Percentiles rank a stretch among this genome's conserved stretches.
These are phyloP conservation scores for Senecio squalidus DNA, from an alignment of 140 eudicot genomes.

Conservation along the genomic window DNA sequence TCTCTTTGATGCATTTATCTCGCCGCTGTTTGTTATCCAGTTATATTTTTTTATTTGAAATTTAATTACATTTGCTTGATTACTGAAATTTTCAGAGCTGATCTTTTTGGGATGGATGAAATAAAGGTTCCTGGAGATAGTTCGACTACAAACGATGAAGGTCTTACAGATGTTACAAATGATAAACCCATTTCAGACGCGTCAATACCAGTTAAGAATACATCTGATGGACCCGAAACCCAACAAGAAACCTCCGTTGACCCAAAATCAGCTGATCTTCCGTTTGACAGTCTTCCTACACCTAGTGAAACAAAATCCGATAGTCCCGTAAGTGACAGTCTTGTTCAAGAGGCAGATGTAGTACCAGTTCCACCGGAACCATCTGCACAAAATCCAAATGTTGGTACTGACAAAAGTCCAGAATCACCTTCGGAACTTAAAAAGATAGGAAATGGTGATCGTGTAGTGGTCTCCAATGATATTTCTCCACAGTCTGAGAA, in stretches of 20 bases:
- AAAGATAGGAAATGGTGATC: constrained; percentile 16
- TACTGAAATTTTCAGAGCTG: constrained; percentile 31
- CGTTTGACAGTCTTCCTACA: constrained; percentile 9
- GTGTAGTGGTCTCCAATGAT: not conserved
- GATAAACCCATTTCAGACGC: constrained; percentile 14
- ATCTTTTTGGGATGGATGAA: constrained; percentile 37
- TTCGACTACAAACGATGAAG: constrained; percentile 24
- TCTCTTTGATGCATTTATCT: not conserved
- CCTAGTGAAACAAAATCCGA: constrained; percentile 26
- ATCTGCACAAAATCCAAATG: constrained; percentile 23
- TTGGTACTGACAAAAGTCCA: constrained; percentile 14
- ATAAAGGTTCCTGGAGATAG: constrained; percentile 27
- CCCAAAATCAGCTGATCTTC: constrained; percentile 14
- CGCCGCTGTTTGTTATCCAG: not conserved
- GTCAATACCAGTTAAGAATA: constrained; percentile 7
- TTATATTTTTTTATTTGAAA: not conserved
- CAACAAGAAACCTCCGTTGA: constrained; percentile 16
- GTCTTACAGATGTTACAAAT: constrained; percentile 10
- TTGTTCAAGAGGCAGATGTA: constrained; percentile 20
- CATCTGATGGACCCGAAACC: constrained; percentile 25
- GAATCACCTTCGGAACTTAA: constrained; percentile 18
- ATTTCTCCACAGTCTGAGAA: constrained; percentile 12
- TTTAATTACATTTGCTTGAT: constrained; percentile 4
- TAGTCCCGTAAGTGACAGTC: constrained; percentile 15
- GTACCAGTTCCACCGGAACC: constrained; percentile 18